Base-by-base conservation (phyloP, 768 basidiomycete species). In the Podaxis rugospora region DNA sequence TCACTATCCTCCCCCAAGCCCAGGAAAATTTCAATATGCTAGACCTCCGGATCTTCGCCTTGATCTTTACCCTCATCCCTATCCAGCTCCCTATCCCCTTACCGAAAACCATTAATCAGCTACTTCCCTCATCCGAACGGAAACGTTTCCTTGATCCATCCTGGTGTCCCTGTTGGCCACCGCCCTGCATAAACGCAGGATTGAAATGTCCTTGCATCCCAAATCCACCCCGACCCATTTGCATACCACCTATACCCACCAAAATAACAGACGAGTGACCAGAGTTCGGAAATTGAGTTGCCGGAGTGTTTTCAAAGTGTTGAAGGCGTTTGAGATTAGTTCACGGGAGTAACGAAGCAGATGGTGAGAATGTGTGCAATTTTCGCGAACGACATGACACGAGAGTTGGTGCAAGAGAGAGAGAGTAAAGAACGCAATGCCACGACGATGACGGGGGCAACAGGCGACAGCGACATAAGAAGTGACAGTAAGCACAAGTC, bases 201-300 rank as follows among this genome's bases (percentile, higher is more conserved):
- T 90, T 90, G 76, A 88, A 85, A 74, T 90, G 87, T 14, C 88
- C 87, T 67, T 79, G 79, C 61, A 67, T 54, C 50, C 76, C 74
- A 64, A 65, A 68, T 62, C 75, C 78, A 54, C 83, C 80, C 25
- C 74, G 71, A 57, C 65, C 75, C 57, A 74, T 71, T 77, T 83
- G 78, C 78, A 80, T 81, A 67, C 82, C 83, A 78, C 63, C 67
- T 66, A 80, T 80, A 71, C 16, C 28, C 18, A 36, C 6, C 32
- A 9, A 32, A 32, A 32, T 32, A 9, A 32, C 32, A 32, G 5
- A 18, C 39, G 25, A 21, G 54, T 40, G n/a, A 21, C n/a, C 27
- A 32, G 16, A 23, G 53, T 51, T 28, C 7, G 3, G 14, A 18
- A 77, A 78, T 79, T 70, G 74, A 70, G 66, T 51, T 52, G 28